Evolutionary conservation across 352 stramenopile genomes (phyloP).

Genomic region (Pythium aquatile): DNA sequence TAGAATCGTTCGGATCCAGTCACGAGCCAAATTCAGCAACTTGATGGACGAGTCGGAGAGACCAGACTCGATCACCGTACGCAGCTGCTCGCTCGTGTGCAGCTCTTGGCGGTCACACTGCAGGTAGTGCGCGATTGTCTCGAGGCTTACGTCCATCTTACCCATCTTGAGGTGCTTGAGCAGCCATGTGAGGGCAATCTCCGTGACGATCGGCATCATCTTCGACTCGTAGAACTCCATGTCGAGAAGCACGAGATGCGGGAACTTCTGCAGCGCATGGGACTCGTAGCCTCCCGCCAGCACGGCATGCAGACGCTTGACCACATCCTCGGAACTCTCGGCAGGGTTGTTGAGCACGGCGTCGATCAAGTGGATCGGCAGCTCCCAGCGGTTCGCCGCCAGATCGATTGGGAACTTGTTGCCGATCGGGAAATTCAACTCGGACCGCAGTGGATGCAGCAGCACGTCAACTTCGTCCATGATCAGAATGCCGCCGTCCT

Average conservation of each 20-base stretch:
- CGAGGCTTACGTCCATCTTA: slow-evolving; percentile 91
- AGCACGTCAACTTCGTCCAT: slow-evolving; percentile 94
- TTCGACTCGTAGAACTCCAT: slow-evolving; percentile 93
- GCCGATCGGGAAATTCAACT: slow-evolving; percentile 91
- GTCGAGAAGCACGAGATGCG: slow-evolving; percentile 97
- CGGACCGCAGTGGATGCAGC: slow-evolving; percentile 87
- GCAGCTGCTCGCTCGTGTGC: slow-evolving; percentile 71
- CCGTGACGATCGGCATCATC: slow-evolving; percentile 93
- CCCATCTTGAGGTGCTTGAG: slow-evolving; percentile 89
- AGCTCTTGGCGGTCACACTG: slow-evolving; percentile 57
- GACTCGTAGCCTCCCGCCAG: slow-evolving; percentile 90
- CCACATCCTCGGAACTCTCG: slow-evolving; percentile 19
- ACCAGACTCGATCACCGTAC: slow-evolving; percentile 70
- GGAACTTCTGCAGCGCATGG: slow-evolving; percentile 96
- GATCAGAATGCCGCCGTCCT: slow-evolving; percentile 93
- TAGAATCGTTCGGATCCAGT: slow-evolving; percentile 97
- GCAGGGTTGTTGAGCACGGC: slow-evolving; percentile 77
- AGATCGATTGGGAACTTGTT: slow-evolving; percentile 91
- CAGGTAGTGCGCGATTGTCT: slow-evolving; percentile 65
- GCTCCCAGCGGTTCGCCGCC: slow-evolving; percentile 88
- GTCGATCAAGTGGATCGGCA: slow-evolving; percentile 94
- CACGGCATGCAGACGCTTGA: slow-evolving; percentile 82
- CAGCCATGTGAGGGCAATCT: slow-evolving; percentile 82
- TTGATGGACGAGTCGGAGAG: slow-evolving; percentile 92
- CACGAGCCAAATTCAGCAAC: slow-evolving; percentile 97